Conservation (phyloP, 2,329 filamentous ascomycete genomes). For the Pseudogymnoascus sp. region DNA sequence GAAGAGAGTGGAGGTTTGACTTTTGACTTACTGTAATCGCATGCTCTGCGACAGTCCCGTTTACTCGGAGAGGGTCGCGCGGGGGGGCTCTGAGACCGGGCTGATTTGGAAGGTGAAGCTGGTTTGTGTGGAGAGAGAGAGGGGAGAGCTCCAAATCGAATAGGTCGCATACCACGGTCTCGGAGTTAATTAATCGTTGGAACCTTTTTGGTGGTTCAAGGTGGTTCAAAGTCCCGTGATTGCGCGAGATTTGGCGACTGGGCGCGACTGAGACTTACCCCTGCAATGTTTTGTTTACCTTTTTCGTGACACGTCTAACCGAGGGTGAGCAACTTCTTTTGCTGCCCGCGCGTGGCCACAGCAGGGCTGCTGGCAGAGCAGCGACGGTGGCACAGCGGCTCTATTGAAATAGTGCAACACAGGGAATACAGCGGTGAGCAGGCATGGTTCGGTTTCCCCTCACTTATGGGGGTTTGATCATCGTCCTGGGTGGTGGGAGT, state of each 20-base stretch:
- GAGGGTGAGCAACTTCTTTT: background rate
- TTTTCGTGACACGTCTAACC: constrained; percentile 8
- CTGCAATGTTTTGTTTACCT: constrained; percentile 7
- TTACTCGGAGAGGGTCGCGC: background rate
- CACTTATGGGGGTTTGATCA: constrained; percentile 4
- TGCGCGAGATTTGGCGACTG: constrained; percentile 6
- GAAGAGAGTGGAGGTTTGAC: background rate
- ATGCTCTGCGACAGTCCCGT: background rate
- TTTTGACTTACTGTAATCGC: background rate
- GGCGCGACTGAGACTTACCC: background rate
- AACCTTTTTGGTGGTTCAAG: background rate
- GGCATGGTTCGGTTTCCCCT: background rate
- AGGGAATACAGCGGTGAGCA: constrained; percentile 8
- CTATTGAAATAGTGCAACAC: background rate
- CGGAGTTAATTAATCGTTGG: background rate
- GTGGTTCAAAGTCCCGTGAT: constrained; percentile 5
- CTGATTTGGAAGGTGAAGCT: background rate
- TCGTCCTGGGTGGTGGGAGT: background rate
- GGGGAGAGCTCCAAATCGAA: background rate
- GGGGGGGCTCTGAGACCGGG: background rate
- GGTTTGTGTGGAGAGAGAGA: background rate
- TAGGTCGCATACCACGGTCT: background rate
- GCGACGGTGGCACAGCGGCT: background rate
- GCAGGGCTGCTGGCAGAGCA: background rate
- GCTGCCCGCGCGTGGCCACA: no score